phyloP scores from a whole-genome alignment of 495 filamentous ascomycete species.

The Aspergillus bridgeri region DNA sequence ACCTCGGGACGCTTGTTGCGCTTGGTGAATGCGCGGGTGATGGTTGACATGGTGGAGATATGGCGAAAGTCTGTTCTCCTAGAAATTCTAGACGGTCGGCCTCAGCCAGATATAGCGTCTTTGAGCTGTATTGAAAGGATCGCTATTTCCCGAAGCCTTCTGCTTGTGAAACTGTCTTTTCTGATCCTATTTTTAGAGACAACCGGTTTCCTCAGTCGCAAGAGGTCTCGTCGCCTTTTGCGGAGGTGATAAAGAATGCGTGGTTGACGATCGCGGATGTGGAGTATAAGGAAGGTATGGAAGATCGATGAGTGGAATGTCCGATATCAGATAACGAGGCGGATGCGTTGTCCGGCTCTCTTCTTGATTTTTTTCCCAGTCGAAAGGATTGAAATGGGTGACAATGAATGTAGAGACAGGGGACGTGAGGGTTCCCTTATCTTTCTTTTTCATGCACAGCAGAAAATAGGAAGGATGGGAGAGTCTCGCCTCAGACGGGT shows the following conservation, averaged over 20 bases:
- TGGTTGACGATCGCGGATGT: conserved; percentile 34
- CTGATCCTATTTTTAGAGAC: conserved; percentile 22
- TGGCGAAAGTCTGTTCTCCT: not conserved
- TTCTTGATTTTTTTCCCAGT: not conserved
- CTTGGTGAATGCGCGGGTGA: conserved; percentile 68
- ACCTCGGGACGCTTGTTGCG: conserved; percentile 50
- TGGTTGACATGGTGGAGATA: conserved; percentile 35
- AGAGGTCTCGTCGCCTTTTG: conserved; percentile 10
- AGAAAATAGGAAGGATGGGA: conserved; percentile 22
- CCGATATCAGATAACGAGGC: conserved; percentile 27
- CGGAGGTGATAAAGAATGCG: conserved; percentile 24
- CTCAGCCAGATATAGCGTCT: conserved; percentile 7
- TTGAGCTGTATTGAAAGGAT: conserved; percentile 1
- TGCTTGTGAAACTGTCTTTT: not conserved
- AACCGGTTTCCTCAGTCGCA: conserved; percentile 9
- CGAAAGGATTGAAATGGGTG: conserved; percentile 12
- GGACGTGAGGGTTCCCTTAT: not conserved
- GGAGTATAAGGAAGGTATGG: conserved; percentile 30
- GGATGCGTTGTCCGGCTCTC: conserved; percentile 3
- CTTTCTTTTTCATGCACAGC: conserved; percentile 27
- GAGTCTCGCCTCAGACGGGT: conserved; percentile 9
- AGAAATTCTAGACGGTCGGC: not conserved
- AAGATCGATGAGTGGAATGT: conserved; percentile 32
- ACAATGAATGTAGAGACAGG: conserved; percentile 14
- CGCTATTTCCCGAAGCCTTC: not conserved